Base-by-base conservation (phyloP, 2,329 filamentous ascomycete genomes). In the Aspergillus terreus region DNA sequence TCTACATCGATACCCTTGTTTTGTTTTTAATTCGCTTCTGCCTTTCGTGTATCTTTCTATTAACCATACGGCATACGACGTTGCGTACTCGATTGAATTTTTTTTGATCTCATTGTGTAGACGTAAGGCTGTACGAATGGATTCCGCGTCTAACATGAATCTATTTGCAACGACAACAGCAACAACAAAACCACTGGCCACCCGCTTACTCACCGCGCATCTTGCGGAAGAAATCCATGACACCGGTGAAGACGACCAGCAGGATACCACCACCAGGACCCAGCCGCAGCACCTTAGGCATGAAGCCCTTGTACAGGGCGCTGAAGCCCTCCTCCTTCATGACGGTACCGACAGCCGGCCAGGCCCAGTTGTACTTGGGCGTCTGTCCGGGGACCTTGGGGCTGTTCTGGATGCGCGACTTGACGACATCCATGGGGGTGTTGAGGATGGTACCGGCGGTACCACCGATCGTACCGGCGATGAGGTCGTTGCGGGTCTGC, bases 351-450 rank as follows among this genome's bases (percentile, higher is more conserved):
- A 96, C 79, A 19, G 90, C 85, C 44, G 90, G 89, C 83, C 86
- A 96, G 30, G 94, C 94, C 94, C 94, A 99, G 82, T 97, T 96
- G 79, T 99, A 99, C 82, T 99, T 99, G 68, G 89, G 89, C 19
- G 84, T 76, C 49, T 82, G 79, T 4, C 94, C 94, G n/a, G 87
- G 71, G 36, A 95, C 77, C 79, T 88, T 92, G 60, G 88, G 81
- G 50, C 84, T 90, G 77, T 99, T 99, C 76, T 99, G 94, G 62
- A 99, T 99, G 58, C 94, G 87, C 60, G 89, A 95, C 83, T 99
- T 99, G 76, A 97, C 92, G 17, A 97, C 92, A 67, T 97, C 92
- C 84, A 96, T 86, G 52, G 92, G 91, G 2, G 92, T 97, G 80
- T 99, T 99, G 58, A 97, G 70, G 38, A 96, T 82, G 2, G 92